Percentiles rank a stretch among this genome's conserved stretches.
These are phyloP conservation scores for Arctium lappa DNA, from an alignment of 129 eudicot genomes.

Conservation along the genomic window DNA sequence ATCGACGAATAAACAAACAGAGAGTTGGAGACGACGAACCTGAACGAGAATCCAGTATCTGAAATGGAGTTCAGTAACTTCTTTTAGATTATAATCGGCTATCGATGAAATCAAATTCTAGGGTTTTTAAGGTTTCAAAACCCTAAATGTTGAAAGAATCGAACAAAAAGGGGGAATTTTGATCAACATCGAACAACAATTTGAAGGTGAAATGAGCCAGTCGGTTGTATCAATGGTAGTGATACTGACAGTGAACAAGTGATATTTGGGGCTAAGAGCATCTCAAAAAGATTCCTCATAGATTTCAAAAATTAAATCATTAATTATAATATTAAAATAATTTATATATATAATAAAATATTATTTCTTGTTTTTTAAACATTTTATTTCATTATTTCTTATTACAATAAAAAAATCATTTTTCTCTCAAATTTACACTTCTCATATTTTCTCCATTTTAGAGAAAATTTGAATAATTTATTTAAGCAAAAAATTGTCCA, in stretches of 20 bases:
- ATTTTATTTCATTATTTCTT: too few species aligned
- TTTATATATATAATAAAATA: too few species aligned
- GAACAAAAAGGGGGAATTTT: neutral
- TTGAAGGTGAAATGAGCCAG: constrained; percentile 6
- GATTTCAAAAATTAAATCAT: too few species aligned
- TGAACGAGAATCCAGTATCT: constrained; percentile 19
- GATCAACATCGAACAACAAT: neutral
- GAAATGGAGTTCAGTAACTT: neutral
- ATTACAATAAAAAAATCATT: too few species aligned
- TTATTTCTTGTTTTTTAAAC: too few species aligned
- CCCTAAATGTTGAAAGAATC: neutral
- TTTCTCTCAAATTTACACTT: too few species aligned
- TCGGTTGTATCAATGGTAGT: neutral
- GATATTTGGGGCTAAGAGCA: neutral
- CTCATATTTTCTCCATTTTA: too few species aligned
- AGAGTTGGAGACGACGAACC: constrained; percentile 19
- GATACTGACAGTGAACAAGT: neutral
- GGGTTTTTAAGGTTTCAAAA: constrained; percentile 16
- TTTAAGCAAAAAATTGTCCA: too few species aligned
- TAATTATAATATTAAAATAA: too few species aligned
- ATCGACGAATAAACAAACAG: neutral
- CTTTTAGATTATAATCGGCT: neutral
- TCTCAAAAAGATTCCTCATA: too few species aligned
- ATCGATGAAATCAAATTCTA: neutral
- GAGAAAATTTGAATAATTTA: too few species aligned